These are phyloP conservation scores for Chlamydomonas sphaeroides DNA, from an alignment of 139 green algal genomes.

Conservation along the genomic window DNA sequence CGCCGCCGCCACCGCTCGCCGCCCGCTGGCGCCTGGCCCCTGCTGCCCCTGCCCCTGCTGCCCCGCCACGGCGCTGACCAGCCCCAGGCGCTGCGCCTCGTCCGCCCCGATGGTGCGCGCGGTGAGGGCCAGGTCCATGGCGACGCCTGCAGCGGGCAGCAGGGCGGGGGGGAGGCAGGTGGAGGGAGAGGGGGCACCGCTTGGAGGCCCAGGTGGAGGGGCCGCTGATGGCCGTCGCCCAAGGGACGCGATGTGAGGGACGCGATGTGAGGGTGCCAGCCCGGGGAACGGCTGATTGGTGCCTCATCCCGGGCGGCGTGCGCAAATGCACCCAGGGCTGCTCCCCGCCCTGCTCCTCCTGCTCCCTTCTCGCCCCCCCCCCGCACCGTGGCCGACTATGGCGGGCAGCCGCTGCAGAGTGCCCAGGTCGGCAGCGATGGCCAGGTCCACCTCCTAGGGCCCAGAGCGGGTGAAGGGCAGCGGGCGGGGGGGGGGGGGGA, in stretches of 20 bases:
- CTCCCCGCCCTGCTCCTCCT: no score
- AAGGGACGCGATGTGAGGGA: no score
- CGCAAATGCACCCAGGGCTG: no score
- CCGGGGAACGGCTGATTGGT: no score
- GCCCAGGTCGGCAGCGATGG: conserved; percentile 89
- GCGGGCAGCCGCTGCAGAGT: conserved; percentile 87
- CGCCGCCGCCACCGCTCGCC: conserved; percentile 45
- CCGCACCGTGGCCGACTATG: conserved; percentile 84
- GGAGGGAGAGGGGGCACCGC: no score
- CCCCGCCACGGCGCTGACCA: conserved; percentile 55
- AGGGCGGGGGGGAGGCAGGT: neutral
- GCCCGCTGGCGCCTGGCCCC: neutral
- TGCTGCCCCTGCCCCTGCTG: neutral
- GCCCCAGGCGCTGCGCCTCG: conserved; percentile 61
- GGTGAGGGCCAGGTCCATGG: conserved; percentile 85
- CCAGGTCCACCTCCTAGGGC: conserved; percentile 91
- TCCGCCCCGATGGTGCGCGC: conserved; percentile 54
- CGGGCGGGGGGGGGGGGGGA: neutral
- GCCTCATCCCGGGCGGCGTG: no score
- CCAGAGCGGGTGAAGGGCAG: no score
- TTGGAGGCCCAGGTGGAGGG: no score
- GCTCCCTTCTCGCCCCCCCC: no score
- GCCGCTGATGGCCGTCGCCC: no score
- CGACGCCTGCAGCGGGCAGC: conserved; percentile 44
- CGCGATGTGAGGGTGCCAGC: no score